These are phyloP conservation scores for Agarophyton chilense DNA, from an alignment of 23 red algal genomes.

Conservation along the genomic window DNA sequence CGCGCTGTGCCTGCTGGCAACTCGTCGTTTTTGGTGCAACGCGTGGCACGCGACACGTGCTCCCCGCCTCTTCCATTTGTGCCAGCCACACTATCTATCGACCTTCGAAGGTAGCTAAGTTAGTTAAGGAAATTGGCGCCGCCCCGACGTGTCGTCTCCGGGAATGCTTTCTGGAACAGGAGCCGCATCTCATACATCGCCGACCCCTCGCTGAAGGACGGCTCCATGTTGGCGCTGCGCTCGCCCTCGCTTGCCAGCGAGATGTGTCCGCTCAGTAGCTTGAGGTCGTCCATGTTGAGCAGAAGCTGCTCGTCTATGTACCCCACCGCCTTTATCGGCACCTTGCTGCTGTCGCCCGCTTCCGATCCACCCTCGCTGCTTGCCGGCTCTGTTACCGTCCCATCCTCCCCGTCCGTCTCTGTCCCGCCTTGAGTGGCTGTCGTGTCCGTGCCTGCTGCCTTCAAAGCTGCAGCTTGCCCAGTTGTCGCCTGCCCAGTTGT, in stretches of 20 bases:
- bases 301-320: background rate
- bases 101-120: no score
- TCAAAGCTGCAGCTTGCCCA: no score
- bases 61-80: no score
- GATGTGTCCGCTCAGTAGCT: background rate
- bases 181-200: constrained; percentile 39
- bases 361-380: constrained; percentile 22
- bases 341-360: background rate
- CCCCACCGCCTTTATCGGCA: background rate
- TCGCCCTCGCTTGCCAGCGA: background rate
- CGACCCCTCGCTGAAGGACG: background rate
- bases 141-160: background rate
- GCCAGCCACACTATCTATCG: no score
- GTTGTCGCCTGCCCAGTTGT: no score
- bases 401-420: background rate
- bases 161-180: constrained; percentile 27
- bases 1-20: background rate
- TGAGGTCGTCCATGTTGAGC: background rate
- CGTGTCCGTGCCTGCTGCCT: no score
- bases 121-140: constrained; percentile 21
- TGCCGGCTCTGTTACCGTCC: background rate
- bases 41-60: background rate
- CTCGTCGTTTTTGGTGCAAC: no score
- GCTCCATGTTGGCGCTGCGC: background rate
- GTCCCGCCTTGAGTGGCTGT: no score